Evolutionary conservation across 2,329 filamentous ascomycete genomes (phyloP), one percentile per base, ranked within the genome.

Genomic region (Eutypella sp.): DNA sequence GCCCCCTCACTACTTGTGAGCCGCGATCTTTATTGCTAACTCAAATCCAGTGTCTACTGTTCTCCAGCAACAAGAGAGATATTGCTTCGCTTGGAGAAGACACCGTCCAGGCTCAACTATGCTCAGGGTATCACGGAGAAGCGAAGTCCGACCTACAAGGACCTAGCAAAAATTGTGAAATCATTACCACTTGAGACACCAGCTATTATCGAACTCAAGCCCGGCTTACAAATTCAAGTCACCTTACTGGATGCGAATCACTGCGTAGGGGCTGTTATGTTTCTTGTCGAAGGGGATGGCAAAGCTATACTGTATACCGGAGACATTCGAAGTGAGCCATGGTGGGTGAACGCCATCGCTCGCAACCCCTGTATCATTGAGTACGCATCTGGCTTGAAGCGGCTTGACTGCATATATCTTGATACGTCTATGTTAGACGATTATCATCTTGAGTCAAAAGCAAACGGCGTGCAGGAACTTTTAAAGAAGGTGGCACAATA

Each of bases 231-330:
- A n/a, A 81, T 96, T 20, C 81, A 83, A 40, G 88, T 95, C 16
- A 96, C 90, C 0, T 72, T 96, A 0, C 79, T 96, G 42, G 86
- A 96, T 68, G 90, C 92, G 1, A 96, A 97, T 57, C 92, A 96
- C 61, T 97, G 92, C 57, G 78, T 85, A 0, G 91, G 92, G 0
- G 84, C 89, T 16, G 89, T 93, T 16, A 95, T 96, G 89, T 96
- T 96, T 60, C 71, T 96, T 16, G 85, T 96, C 23, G 88, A 96
- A 66, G 82, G 81, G 2, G 66, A 79, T 44, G 75, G 74, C 0
- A 87, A 82, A 49, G 84, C 89, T 1, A 75, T 95, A 2, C 69
- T 96, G 0, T 97, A 96, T 59, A 96, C 91, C 0, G 91, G 91
- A 5, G 92, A 96, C 58, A 83, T 95, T 34, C 79, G 92, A 53